Conservation (phyloP, 2,329 filamentous ascomycete species). For the Colletotrichum somersetense region DNA sequence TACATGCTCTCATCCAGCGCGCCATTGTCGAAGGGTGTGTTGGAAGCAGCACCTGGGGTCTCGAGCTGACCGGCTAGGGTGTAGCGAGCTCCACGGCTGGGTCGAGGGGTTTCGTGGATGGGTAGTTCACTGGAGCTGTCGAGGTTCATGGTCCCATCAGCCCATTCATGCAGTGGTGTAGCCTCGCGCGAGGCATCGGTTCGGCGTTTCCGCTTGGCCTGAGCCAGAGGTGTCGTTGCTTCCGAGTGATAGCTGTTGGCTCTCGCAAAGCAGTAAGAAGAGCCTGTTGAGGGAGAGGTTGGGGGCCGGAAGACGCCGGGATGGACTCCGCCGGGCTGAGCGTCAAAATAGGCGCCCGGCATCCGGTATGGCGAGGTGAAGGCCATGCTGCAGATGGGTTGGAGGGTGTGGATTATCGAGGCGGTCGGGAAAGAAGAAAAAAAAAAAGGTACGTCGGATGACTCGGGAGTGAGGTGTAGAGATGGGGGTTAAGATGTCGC, state of each 20-base stretch:
- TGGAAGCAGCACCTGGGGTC: conserved; percentile 55
- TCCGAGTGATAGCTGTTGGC: conserved; percentile 57
- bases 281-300: conserved; percentile 48
- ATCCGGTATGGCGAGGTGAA: conserved; percentile 51
- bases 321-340: conserved; percentile 52
- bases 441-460: conserved; percentile 6
- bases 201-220: conserved; percentile 63
- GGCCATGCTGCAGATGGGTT: conserved; percentile 45
- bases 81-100: conserved; percentile 53
- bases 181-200: conserved; percentile 46
- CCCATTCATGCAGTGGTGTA: conserved; percentile 52
- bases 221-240: conserved; percentile 47
- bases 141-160: conserved; percentile 46
- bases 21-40: conserved; percentile 48
- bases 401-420: background rate
- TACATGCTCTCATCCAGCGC: conserved; percentile 67
- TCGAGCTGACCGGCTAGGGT: conserved; percentile 67
- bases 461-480: background rate
- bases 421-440: background rate
- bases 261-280: conserved; percentile 49
- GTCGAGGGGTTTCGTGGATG: conserved; percentile 21
- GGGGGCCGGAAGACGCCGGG: conserved; percentile 63
- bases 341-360: conserved; percentile 52
- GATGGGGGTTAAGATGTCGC: background rate
- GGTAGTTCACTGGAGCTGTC: conserved; percentile 47